Conservation (phyloP, 169 alveolate genomes). For the Miamiensis avidus region DNA sequence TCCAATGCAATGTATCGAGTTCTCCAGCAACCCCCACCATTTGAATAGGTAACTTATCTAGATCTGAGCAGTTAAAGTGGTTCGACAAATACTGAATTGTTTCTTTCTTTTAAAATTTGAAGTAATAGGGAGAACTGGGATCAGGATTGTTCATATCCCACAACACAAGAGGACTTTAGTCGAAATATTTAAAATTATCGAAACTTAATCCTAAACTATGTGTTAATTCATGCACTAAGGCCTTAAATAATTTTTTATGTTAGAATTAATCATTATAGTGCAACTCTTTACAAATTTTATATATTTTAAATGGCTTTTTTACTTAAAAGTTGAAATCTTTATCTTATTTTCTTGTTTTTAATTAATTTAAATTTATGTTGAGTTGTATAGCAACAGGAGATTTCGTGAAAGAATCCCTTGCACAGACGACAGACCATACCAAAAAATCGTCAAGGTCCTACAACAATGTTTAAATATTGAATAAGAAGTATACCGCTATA, state of each 20-base stretch:
- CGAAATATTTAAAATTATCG: not conserved
- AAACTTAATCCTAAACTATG: not conserved
- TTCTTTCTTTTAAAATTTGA: too few relatives aligned
- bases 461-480: too few relatives aligned
- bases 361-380: too few relatives aligned
- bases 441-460: not conserved
- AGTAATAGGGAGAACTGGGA: too few relatives aligned
- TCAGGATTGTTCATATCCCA: too few relatives aligned
- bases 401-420: not conserved
- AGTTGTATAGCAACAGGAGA: not conserved
- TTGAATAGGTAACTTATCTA: too few relatives aligned
- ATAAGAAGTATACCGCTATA: not conserved
- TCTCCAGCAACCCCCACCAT: too few relatives aligned
- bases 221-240: not conserved
- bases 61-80: too few relatives aligned
- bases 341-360: not conserved
- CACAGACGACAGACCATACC: not conserved
- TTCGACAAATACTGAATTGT: too few relatives aligned
- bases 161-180: not conserved
- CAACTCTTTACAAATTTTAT: too few relatives aligned
- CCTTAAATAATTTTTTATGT: not conserved
- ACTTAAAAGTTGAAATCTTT: not conserved
- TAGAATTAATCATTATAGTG: not conserved
- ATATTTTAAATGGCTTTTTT: too few relatives aligned
- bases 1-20: not conserved